Percentiles rank a stretch among this genome's conserved stretches.
Conservation (phyloP, 2,329 filamentous ascomycete genomes). For the Rhytidhysteron rufulum region DNA sequence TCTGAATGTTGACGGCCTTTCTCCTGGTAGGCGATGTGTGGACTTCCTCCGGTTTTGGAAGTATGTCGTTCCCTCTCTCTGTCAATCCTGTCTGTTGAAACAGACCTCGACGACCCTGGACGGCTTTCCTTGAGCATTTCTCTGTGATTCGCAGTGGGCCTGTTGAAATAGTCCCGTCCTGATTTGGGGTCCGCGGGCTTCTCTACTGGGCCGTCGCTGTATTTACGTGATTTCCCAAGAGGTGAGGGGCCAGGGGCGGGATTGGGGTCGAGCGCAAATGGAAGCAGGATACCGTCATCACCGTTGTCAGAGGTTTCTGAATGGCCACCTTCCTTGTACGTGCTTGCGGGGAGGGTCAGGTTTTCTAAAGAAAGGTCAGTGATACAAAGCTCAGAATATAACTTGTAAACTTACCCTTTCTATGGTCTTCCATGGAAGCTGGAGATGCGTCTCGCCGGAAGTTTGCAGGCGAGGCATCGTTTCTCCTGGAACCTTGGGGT, state of each 20-base stretch:
- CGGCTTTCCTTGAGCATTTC: slow-evolving; percentile 40
- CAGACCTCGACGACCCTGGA: slow-evolving; percentile 39
- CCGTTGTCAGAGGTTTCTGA: slow-evolving; percentile 60
- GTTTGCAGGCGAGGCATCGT: slow-evolving; percentile 30
- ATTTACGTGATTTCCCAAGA: slow-evolving; percentile 28
- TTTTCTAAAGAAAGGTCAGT: slow-evolving; percentile 47
- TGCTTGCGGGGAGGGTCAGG: slow-evolving; percentile 68
- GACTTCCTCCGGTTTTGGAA: slow-evolving; percentile 51
- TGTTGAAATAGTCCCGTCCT: slow-evolving; percentile 44
- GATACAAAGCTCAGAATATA: background rate
- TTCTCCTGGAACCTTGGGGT: slow-evolving; percentile 30
- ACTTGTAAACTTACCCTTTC: slow-evolving; percentile 27
- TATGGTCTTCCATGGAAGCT: slow-evolving; percentile 23
- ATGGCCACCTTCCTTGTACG: slow-evolving; percentile 73
- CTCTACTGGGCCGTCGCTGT: slow-evolving; percentile 20
- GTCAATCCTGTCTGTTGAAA: slow-evolving; percentile 45
- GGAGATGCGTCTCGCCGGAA: slow-evolving; percentile 38
- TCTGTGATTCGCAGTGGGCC: slow-evolving; percentile 32
- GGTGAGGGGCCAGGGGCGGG: slow-evolving; percentile 40
- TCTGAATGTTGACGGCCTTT: slow-evolving; percentile 66
- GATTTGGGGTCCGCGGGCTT: slow-evolving; percentile 22
- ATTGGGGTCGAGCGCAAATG: slow-evolving; percentile 51
- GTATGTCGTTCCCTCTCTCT: slow-evolving; percentile 19
- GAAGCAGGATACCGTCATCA: slow-evolving; percentile 50
- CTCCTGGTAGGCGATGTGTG: slow-evolving; percentile 91